A percentile compares a stretch with the other conserved stretches of the same genome.
phyloP scores from a whole-genome alignment of 2,329 filamentous ascomycete species.

The Aspergillus tamarii region DNA sequence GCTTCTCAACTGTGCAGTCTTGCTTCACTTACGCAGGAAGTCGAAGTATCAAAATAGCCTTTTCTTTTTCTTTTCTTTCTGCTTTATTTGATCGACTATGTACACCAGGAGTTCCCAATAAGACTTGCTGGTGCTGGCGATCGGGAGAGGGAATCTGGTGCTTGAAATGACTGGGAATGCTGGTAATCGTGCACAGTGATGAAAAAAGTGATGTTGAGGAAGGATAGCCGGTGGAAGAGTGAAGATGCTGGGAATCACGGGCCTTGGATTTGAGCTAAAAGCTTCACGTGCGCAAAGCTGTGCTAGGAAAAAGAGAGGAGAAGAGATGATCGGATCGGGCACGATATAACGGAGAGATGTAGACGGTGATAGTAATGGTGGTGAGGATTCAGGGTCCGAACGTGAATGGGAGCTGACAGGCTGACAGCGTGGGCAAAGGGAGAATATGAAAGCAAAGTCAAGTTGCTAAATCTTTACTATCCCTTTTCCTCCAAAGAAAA shows the following conservation, averaged over 20 bases:
- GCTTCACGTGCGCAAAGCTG: conserved; percentile 27
- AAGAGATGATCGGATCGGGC: conserved; percentile 27
- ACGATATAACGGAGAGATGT: conserved; percentile 25
- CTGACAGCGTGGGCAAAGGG: conserved; percentile 23
- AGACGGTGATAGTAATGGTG: conserved; percentile 28
- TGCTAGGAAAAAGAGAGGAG: conserved; percentile 25
- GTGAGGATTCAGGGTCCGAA: conserved; percentile 25
- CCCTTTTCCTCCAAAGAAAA: conserved; percentile 21
- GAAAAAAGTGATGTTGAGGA: conserved; percentile 41
- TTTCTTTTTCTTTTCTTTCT: conserved; percentile 57
- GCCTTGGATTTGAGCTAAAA: conserved; percentile 25
- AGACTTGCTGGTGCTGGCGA: conserved; percentile 82
- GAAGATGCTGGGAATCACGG: conserved; percentile 32
- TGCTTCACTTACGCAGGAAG: conserved; percentile 48
- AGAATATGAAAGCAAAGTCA: conserved; percentile 24
- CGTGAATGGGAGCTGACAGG: conserved; percentile 24
- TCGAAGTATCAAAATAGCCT: conserved; percentile 49
- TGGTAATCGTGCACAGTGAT: conserved; percentile 34
- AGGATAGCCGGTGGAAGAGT: conserved; percentile 34
- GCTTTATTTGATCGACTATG: conserved; percentile 60
- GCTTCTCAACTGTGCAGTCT: conserved; percentile 30
- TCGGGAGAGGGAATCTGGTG: conserved; percentile 46
- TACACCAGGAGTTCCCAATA: conserved; percentile 88
- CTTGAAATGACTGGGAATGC: conserved; percentile 33
- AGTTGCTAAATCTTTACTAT: conserved; percentile 23